Conservation (phyloP, 352 stramenopile species). For the Phytophthora melonis region DNA sequence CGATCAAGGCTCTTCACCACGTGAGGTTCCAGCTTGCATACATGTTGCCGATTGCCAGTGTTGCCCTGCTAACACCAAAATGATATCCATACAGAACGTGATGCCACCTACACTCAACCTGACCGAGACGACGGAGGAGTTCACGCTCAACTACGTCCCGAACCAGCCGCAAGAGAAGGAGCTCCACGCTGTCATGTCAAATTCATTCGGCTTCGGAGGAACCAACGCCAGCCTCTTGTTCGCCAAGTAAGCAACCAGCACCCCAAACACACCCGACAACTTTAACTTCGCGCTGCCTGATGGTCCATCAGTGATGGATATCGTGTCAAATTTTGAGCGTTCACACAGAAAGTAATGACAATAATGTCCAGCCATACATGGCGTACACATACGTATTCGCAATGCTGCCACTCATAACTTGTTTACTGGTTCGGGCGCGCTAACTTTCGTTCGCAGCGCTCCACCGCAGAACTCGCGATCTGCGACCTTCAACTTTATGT, state of each 20-base stretch:
- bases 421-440: too few relatives aligned
- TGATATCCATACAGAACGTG: conserved; percentile 52
- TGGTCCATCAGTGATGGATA: too few relatives aligned
- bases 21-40: conserved; percentile 34
- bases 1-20: conserved; percentile 91
- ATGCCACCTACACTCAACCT: conserved; percentile 96
- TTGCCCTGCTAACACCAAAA: background rate
- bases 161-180: conserved; percentile 65
- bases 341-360: background rate
- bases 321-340: background rate
- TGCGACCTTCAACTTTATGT: conserved; percentile 25
- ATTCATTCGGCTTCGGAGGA: conserved; percentile 97
- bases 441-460: too few relatives aligned
- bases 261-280: background rate
- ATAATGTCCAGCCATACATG: background rate
- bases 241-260: conserved; percentile 42
- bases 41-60: background rate
- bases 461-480: too few relatives aligned
- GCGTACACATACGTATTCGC: too few relatives aligned
- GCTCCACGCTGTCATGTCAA: conserved; percentile 87
- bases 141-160: conserved; percentile 86
- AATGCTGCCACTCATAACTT: too few relatives aligned
- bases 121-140: conserved; percentile 61
- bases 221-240: conserved; percentile 92
- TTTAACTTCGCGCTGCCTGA: conserved; percentile 6